Evolutionary conservation across 306 rosid genomes (phyloP), one percentile per base, ranked within the genome.

Genomic region (Ammopiptanthus mongolicus): DNA sequence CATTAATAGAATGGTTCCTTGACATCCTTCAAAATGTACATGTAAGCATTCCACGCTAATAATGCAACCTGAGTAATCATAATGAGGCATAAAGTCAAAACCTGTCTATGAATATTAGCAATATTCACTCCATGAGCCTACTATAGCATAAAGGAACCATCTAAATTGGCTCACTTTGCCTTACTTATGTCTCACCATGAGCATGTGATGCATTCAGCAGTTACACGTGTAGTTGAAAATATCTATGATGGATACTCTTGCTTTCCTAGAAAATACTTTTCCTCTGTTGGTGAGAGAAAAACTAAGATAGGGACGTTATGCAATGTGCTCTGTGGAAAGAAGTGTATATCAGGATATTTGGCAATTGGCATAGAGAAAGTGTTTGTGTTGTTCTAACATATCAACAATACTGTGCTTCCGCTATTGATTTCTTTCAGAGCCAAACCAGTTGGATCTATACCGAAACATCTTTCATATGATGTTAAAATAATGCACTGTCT

Each of bases 151-250:
- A 37, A 44, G 55, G 81, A 73, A 62, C 69, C 71, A 69, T 84
- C 81, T 29, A 48, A 31, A 25, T 17, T 62, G 71, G 58, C 76
- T 78, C 76, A 69, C 83, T 52, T 52, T 69, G 28, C 78, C 44
- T 53, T n/a, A 9, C 13, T 29, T 0, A 52, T 13, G 34, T 56
- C 39, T 39, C 42, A 33, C 63, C 36, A 66, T 36, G 6, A 70
- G 55, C 76, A 69, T 74, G 85, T 78, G 88, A 71, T 23, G 73
- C 14, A 39, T 14, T 19, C 66, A 8, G 17, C 66, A 12, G 23
- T 8, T 6, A 39, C 67, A 65, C 12, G 22, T 52, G 33, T 0
- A 25, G 2, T 13, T 46, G 14, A 19, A 39, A 41, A 53, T 29
- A 55, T 69, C 37, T 80, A 19, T 47, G 4, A 51, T 41, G 41